phyloP scores from a whole-genome alignment of 257 asterid species.

The Solanum chilense region DNA sequence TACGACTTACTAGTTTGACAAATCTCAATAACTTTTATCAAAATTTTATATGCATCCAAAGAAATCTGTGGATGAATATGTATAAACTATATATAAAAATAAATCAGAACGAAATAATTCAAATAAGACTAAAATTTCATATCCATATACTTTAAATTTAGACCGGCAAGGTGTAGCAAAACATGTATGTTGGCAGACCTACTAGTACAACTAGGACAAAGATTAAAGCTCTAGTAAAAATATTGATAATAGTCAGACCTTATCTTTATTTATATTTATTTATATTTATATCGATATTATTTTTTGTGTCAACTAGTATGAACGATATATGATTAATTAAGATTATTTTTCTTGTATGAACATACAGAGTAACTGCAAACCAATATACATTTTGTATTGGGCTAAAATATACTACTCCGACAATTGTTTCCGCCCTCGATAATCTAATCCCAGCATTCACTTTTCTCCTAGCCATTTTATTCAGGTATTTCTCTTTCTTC shows the following conservation, averaged over 20 bases:
- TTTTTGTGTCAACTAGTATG: not conserved
- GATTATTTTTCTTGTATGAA: not conserved
- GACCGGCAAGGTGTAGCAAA: too few relatives aligned
- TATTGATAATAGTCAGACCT: not conserved
- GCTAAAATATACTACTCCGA: slow-evolving; percentile 74
- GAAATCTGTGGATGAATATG: too few relatives aligned
- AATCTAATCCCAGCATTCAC: slow-evolving; percentile 78
- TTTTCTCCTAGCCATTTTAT: slow-evolving; percentile 55
- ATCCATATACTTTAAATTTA: too few relatives aligned
- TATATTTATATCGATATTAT: too few relatives aligned
- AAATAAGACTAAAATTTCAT: not conserved
- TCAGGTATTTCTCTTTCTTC: slow-evolving; percentile 30
- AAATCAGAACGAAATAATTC: too few relatives aligned
- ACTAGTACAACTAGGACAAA: too few relatives aligned
- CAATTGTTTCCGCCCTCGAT: slow-evolving; percentile 64
- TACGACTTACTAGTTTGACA: not conserved
- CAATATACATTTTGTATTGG: slow-evolving; percentile 77
- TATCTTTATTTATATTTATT: not conserved
- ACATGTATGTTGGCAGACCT: too few relatives aligned
- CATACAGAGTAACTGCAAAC: slow-evolving; percentile 53
- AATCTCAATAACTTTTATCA: not conserved
- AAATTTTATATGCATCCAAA: not conserved
- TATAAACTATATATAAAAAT: too few relatives aligned
- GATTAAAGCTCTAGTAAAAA: not conserved
- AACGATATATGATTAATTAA: not conserved